Evolutionary conservation across 495 filamentous ascomycete species (phyloP).

Genomic region (Tuber microsphaerosporum): DNA sequence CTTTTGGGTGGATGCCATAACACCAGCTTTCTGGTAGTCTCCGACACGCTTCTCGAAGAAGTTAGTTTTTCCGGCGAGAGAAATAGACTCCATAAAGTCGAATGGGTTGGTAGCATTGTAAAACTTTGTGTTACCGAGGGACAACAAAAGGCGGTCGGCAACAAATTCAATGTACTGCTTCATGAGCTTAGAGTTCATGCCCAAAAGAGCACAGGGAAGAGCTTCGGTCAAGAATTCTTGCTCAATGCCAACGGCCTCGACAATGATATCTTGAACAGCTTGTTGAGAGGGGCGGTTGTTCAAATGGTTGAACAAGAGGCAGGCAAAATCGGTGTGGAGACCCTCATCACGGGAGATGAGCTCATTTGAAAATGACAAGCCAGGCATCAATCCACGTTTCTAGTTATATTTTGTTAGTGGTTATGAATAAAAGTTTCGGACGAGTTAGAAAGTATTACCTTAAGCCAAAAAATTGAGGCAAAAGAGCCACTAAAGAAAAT

Average conservation of each 20-base stretch:
- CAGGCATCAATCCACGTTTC: slow-evolving; percentile 98
- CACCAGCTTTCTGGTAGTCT: slow-evolving; percentile 99
- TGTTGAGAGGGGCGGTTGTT: slow-evolving; percentile 80
- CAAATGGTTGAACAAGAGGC: slow-evolving; percentile 89
- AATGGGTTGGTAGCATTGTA: slow-evolving; percentile 93
- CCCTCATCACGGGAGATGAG: slow-evolving; percentile 99
- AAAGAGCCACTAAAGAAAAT: slow-evolving; percentile 99
- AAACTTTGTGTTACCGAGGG: slow-evolving; percentile 87
- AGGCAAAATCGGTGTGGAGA: slow-evolving; percentile 98
- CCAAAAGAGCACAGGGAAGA: slow-evolving; percentile 81
- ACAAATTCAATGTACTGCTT: slow-evolving; percentile 99
- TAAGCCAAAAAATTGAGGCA: slow-evolving; percentile 98
- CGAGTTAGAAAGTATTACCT: slow-evolving; percentile 41
- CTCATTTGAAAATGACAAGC: slow-evolving; percentile 98
- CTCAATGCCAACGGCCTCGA: slow-evolving; percentile 88
- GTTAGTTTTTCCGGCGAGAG: slow-evolving; percentile 97
- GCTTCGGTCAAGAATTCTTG: slow-evolving; percentile 97
- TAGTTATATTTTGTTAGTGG: background rate
- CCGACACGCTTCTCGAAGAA: slow-evolving; percentile 99
- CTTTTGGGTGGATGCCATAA: slow-evolving; percentile 92
- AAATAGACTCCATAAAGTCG: slow-evolving; percentile 99
- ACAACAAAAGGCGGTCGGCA: slow-evolving; percentile 83
- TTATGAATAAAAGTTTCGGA: background rate
- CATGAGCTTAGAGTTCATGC: slow-evolving; percentile 97
- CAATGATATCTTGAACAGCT: slow-evolving; percentile 77